A percentile compares a stretch with the other conserved stretches of the same genome.
Conservation (phyloP, 2,329 filamentous ascomycete species). For the Claviceps maximensis region DNA sequence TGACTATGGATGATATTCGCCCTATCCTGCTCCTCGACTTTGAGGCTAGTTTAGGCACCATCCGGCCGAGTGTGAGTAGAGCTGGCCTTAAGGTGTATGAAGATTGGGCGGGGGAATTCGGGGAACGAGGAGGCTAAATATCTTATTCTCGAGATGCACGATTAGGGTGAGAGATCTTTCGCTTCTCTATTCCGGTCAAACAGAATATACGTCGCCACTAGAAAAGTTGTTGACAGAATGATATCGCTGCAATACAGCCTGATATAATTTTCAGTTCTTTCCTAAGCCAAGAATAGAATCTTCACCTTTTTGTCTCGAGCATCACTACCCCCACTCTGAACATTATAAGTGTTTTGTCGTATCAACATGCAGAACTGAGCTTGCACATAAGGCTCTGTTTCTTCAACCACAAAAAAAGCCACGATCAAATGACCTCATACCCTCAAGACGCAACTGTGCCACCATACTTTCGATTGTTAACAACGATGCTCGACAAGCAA, state of each 20-base stretch:
- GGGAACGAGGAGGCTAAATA: constrained; percentile 65
- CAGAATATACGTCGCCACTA: background rate
- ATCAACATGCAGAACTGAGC: background rate
- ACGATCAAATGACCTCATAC: background rate
- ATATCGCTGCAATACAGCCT: background rate
- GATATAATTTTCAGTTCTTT: background rate
- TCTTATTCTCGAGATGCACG: background rate
- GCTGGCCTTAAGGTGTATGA: constrained; percentile 80
- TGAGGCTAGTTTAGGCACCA: constrained; percentile 66
- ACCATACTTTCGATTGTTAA: background rate
- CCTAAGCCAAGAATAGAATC: background rate
- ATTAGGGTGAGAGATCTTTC: background rate
- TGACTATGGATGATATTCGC: constrained; percentile 87
- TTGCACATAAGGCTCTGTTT: too few relatives aligned
- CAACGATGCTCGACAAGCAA: background rate
- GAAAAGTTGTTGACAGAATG: background rate
- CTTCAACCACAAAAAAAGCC: background rate
- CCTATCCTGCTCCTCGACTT: constrained; percentile 79
- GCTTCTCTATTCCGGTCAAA: background rate
- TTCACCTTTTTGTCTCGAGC: background rate
- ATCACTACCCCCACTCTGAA: background rate
- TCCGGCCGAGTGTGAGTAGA: constrained; percentile 80
- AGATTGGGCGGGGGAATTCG: constrained; percentile 87
- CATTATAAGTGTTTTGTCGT: background rate
- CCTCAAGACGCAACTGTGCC: too few relatives aligned